These are phyloP conservation scores for Aquilaria agallochum DNA, from an alignment of 441 rosid species.

Conservation along the genomic window DNA sequence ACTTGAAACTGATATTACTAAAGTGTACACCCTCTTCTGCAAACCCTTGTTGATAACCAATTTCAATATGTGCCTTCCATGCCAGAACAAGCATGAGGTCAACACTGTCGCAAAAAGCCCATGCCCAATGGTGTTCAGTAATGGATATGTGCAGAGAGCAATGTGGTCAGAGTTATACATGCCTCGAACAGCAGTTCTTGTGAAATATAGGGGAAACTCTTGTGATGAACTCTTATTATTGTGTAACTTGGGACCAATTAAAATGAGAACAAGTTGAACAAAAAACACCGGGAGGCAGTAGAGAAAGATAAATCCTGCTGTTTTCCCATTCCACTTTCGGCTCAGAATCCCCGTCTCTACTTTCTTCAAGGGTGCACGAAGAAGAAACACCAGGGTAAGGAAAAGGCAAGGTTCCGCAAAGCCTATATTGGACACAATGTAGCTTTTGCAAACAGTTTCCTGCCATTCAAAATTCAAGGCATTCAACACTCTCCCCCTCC, in stretches of 20 bases:
- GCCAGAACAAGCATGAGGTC: slow-evolving; percentile 72
- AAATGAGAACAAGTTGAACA: slow-evolving; percentile 71
- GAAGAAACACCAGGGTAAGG: slow-evolving; percentile 79
- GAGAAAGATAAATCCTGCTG: slow-evolving; percentile 57
- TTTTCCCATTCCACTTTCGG: slow-evolving; percentile 74
- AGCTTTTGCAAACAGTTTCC: slow-evolving; percentile 81
- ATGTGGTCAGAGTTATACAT: slow-evolving; percentile 24
- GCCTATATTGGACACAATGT: slow-evolving; percentile 89
- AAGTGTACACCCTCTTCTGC: slow-evolving; percentile 75
- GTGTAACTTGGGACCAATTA: slow-evolving; percentile 57
- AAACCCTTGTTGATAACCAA: slow-evolving; percentile 83
- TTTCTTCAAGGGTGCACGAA: slow-evolving; percentile 86
- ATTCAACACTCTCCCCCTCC: slow-evolving; percentile 47
- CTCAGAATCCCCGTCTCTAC: slow-evolving; percentile 68
- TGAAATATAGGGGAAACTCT: slow-evolving; percentile 60
- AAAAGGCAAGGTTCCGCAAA: slow-evolving; percentile 97
- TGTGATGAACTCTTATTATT: slow-evolving; percentile 43
- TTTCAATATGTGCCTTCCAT: slow-evolving; percentile 78
- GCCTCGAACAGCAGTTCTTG: slow-evolving; percentile 39
- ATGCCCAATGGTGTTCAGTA: slow-evolving; percentile 71
- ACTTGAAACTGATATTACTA: slow-evolving; percentile 76
- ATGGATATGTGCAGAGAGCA: slow-evolving; percentile 81
- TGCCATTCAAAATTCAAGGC: slow-evolving; percentile 74
- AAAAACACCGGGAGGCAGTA: slow-evolving; percentile 75
- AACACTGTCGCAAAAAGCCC: slow-evolving; percentile 63